Evolutionary conservation across 768 basidiomycete species (phyloP).

Genomic region (Jaapia argillacea): DNA sequence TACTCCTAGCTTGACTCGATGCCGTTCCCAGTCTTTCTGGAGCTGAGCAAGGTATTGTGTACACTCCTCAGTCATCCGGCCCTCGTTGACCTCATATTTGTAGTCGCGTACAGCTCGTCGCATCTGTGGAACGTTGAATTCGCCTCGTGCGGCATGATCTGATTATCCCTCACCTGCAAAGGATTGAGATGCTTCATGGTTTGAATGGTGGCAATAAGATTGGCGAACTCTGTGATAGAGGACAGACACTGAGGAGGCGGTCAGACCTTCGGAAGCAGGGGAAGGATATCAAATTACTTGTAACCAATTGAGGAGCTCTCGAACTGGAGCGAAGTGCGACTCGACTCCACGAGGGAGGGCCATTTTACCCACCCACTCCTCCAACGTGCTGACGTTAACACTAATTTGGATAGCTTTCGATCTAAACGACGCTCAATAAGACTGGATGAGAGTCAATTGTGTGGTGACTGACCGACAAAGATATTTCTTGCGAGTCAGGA

Average conservation of each 20-base stretch:
- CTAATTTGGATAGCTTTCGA: conserved; percentile 85
- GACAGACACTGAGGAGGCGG: conserved; percentile 55
- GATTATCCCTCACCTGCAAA: conserved; percentile 54
- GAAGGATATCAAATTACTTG: conserved; percentile 38
- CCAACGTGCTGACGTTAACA: conserved; percentile 75
- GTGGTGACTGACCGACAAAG: conserved; percentile 60
- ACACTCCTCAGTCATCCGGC: conserved; percentile 91
- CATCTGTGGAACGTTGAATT: conserved; percentile 72
- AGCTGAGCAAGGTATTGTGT: conserved; percentile 88
- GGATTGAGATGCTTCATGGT: conserved; percentile 83
- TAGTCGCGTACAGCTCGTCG: conserved; percentile 89
- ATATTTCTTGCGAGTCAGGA: conserved; percentile 88
- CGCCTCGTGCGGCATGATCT: not conserved
- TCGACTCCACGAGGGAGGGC: conserved; percentile 71
- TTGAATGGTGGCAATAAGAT: conserved; percentile 85
- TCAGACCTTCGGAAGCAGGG: not conserved
- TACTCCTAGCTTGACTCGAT: conserved; percentile 79
- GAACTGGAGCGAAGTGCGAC: conserved; percentile 74
- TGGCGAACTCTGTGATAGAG: conserved; percentile 78
- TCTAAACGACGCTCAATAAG: conserved; percentile 21
- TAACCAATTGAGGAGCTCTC: conserved; percentile 79
- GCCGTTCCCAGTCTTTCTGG: conserved; percentile 96
- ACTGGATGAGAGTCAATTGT: not conserved
- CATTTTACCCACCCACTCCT: conserved; percentile 86
- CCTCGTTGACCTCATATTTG: conserved; percentile 89